Evolutionary conservation across 805 yeast genomes (phyloP).

Genomic region (Candida schatavii): DNA sequence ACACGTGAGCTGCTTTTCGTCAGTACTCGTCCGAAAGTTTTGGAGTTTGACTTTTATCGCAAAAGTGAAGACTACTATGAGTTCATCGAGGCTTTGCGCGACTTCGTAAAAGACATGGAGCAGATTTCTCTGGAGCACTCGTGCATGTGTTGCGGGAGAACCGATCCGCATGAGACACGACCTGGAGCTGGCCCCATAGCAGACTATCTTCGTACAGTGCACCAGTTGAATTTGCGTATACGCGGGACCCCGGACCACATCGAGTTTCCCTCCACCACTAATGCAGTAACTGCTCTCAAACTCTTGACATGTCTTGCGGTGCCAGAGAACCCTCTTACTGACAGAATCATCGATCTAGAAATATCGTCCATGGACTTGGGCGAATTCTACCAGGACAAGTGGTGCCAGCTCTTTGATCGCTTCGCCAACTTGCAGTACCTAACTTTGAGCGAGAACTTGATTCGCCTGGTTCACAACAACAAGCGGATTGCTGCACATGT

Average conservation of each 20-base stretch:
- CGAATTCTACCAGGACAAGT: conserved; percentile 23
- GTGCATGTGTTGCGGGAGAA: not conserved
- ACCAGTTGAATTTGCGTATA: conserved; percentile 21
- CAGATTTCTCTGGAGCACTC: not conserved
- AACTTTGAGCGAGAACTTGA: conserved; percentile 25
- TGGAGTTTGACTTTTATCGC: conserved; percentile 21
- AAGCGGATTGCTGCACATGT: conserved; percentile 7
- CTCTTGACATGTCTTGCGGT: conserved; percentile 21
- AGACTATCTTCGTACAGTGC: conserved; percentile 6
- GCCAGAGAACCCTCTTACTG: conserved; percentile 13
- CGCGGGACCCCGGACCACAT: conserved; percentile 25
- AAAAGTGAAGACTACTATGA: conserved; percentile 20
- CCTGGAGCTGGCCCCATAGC: not conserved
- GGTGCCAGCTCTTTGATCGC: conserved; percentile 28
- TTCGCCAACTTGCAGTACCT: conserved; percentile 20
- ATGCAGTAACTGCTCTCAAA: conserved; percentile 24
- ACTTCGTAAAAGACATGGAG: conserved; percentile 8
- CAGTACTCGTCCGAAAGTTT: conserved; percentile 17
- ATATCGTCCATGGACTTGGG: conserved; percentile 36
- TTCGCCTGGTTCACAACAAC: conserved; percentile 1
- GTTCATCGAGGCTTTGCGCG: conserved; percentile 19
- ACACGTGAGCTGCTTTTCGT: not conserved
- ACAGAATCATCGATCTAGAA: conserved; percentile 19
- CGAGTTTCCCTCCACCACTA: conserved; percentile 30
- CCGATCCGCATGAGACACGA: not conserved